Base-by-base conservation (phyloP, 768 basidiomycete genomes). In the Chalciporus piperatus region DNA sequence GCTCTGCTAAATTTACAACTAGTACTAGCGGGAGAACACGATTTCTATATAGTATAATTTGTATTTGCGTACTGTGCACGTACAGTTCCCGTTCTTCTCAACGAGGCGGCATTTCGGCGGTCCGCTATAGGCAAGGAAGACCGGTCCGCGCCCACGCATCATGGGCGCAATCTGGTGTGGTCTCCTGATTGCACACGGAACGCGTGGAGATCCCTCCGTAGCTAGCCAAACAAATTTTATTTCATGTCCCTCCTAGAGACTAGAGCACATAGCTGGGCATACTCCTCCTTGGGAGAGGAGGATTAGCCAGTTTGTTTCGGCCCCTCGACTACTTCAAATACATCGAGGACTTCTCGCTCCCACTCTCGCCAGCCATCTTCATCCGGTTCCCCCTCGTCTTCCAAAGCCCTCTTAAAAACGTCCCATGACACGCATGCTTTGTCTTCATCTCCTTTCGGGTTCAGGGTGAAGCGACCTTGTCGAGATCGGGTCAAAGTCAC, bases 401-500 rank as follows among this genome's bases (percentile, higher is more conserved):
- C 65, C 44, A 79, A 59, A 9, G 89, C 90, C 42, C 75, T 76
- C 57, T 81, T 73, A 57, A 94, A 85, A 17, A 85, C 75, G 25
- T 83, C 79, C 85, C 92, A 92, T 20, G 89, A 81, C 13, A 89
- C 74, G 65, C 86, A 93, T 41, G 69, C 69, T 17, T 63, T 73
- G 54, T 86, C 85, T n/a, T 72, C 77, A 52, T 74, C 79, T 48
- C 76, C 76, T 14, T 68, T 65, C 13, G 77, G 68, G 42, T 73
- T 74, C 13, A 87, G 68, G 6, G 76, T 73, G 60, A 93, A 98
- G 27, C 81, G 80, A 4, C 93, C 92, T 76, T 98, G 97, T 35
- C 90, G 79, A n/a, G 87, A 85, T 32, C 97, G 83, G 13, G 83
- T 89, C 52, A 98, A 78, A 8, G 87, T 91, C 40, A 96, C 94